Conservation (phyloP, 2,329 filamentous ascomycete genomes). For the Chaetomiaceae sp. region DNA sequence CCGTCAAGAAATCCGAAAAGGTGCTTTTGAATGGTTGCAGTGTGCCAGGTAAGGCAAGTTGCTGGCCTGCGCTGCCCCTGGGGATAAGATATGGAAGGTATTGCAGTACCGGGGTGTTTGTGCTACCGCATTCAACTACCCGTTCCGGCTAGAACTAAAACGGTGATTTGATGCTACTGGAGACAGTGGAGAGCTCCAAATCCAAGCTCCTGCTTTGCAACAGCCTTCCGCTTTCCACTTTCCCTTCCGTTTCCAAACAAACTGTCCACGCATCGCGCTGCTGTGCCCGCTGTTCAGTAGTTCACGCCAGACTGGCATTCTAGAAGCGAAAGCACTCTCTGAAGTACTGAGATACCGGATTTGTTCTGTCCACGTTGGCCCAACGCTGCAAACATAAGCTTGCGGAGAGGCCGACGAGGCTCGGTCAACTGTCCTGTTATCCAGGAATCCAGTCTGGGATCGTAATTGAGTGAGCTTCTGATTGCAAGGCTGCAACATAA, state of each 20-base stretch:
- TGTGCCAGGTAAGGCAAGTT: too few species aligned
- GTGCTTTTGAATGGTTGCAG: constrained; percentile 19
- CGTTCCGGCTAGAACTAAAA: constrained; percentile 7
- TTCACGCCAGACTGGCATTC: constrained; percentile 1
- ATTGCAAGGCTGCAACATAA: constrained; percentile 13
- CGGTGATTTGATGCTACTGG: too few species aligned
- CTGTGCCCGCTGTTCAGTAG: constrained; percentile 10
- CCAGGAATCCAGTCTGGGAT: neutral
- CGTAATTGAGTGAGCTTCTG: constrained; percentile 19
- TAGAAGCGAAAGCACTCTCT: constrained; percentile 3
- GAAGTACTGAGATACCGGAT: neutral
- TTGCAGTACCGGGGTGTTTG: constrained; percentile 2
- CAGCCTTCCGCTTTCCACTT: constrained; percentile 15
- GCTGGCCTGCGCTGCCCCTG: constrained; percentile 16
- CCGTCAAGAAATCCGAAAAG: constrained; percentile 7
- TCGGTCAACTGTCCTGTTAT: neutral
- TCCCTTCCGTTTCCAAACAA: constrained; percentile 14
- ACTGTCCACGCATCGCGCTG: constrained; percentile 15
- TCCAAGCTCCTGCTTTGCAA: constrained; percentile 7
- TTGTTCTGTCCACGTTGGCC: neutral
- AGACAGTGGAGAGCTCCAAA: constrained; percentile 19
- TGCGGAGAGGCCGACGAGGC: constrained; percentile 2
- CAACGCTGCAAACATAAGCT: constrained; percentile 2
- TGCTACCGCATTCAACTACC: constrained; percentile 11
- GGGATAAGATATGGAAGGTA: constrained; percentile 1